These are phyloP conservation scores for Botryotinia convoluta DNA, from an alignment of 2,329 filamentous ascomycete species.

Conservation along the genomic window DNA sequence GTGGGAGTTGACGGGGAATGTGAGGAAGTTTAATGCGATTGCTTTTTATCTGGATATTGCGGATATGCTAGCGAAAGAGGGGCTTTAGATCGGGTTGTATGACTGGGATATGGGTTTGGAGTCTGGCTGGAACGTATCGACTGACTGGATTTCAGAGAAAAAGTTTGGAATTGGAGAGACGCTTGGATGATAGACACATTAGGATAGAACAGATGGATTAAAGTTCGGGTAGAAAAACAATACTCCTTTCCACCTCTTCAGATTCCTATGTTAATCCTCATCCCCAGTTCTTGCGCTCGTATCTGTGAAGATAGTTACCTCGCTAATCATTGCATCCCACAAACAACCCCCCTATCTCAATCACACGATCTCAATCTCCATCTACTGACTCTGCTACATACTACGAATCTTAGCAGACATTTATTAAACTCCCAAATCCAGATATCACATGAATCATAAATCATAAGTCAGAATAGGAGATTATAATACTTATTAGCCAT, in stretches of 20 bases:
- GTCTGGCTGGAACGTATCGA: neutral
- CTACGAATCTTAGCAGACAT: neutral
- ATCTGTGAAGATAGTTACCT: neutral
- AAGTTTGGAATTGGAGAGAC: neutral
- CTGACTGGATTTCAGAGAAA: neutral
- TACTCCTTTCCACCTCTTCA: neutral
- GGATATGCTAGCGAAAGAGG: constrained; percentile 71
- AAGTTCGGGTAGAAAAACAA: neutral
- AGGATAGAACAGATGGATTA: neutral
- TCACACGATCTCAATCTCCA: neutral
- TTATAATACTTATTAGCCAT: neutral
- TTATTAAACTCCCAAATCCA: neutral
- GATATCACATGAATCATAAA: neutral
- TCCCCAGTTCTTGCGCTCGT: neutral
- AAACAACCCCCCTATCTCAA: neutral
- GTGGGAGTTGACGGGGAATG: constrained; percentile 51
- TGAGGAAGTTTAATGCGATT: constrained; percentile 61
- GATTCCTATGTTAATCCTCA: neutral
- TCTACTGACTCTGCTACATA: neutral
- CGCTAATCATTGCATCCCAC: neutral
- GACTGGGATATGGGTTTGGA: neutral
- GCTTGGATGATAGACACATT: neutral
- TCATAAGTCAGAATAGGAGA: neutral
- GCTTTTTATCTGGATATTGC: constrained; percentile 65
- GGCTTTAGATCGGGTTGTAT: constrained; percentile 34